Conservation (phyloP, 2,329 filamentous ascomycete genomes). For the Penicillium vulpinum region DNA sequence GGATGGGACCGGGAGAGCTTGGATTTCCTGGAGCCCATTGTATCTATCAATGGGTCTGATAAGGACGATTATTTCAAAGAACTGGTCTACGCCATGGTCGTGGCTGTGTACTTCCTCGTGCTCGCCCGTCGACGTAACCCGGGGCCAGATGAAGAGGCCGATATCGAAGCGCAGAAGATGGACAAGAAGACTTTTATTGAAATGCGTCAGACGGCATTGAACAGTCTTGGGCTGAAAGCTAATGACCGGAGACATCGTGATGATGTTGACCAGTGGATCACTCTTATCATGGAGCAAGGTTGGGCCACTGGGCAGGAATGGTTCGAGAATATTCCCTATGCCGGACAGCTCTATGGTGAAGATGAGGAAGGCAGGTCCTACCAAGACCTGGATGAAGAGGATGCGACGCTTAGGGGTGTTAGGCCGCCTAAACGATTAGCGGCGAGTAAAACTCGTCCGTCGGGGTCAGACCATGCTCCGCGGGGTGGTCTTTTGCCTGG, state of each 20-base stretch:
- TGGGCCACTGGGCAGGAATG: conserved; percentile 64
- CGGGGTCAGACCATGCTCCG: conserved; percentile 18
- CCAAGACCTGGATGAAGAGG: conserved; percentile 37
- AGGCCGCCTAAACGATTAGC: conserved; percentile 30
- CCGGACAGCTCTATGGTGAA: conserved; percentile 37
- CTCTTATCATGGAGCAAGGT: conserved; percentile 51
- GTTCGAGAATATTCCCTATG: conserved; percentile 59
- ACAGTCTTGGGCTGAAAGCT: conserved; percentile 35
- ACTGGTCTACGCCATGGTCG: conserved; percentile 39
- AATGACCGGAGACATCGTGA: conserved; percentile 43
- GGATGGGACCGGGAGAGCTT: conserved; percentile 42
- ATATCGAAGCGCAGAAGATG: conserved; percentile 32
- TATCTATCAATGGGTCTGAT: conserved; percentile 45
- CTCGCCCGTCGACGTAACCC: conserved; percentile 52
- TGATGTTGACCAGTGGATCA: conserved; percentile 64
- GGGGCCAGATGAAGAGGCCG: conserved; percentile 8
- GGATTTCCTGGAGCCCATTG: conserved; percentile 40
- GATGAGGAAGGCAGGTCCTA: conserved; percentile 36
- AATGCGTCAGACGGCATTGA: conserved; percentile 42
- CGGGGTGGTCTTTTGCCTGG: conserved; percentile 46
- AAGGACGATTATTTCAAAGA: conserved; percentile 50
- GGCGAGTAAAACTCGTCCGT: conserved; percentile 13
- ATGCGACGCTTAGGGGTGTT: conserved; percentile 21
- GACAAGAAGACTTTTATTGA: conserved; percentile 45
- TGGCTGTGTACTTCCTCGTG: conserved; percentile 48